Percentiles rank a stretch among this genome's conserved stretches.
phyloP scores from a whole-genome alignment of 1,284 basidiomycete genomes.

The Cerioporus squamosus region DNA sequence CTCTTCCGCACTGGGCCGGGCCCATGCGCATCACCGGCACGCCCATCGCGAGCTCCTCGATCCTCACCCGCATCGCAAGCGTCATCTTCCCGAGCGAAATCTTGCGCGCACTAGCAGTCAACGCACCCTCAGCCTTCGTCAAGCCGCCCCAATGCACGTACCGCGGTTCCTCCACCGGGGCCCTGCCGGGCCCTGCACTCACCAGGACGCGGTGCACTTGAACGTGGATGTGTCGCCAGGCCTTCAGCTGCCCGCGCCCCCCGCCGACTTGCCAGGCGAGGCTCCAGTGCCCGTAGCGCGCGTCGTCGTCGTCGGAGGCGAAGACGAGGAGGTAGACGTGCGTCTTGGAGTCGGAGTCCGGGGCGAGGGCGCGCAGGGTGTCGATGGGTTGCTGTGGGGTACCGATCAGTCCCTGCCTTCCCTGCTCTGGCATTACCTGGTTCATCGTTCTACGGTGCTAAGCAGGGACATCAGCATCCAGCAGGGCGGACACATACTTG shows the following conservation, averaged over 20 bases:
- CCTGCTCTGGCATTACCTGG: constrained; percentile 2
- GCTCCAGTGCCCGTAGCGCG: neutral
- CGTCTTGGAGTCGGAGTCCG: neutral
- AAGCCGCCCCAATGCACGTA: neutral
- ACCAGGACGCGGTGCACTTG: neutral
- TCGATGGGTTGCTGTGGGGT: neutral
- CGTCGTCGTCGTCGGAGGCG: neutral
- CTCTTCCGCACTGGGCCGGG: neutral
- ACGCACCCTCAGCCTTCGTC: neutral
- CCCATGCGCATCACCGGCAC: neutral
- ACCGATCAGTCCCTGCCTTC: neutral
- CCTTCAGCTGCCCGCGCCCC: neutral
- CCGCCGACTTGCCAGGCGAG: neutral
- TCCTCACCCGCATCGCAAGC: neutral
- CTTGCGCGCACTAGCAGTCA: neutral
- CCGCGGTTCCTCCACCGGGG: neutral
- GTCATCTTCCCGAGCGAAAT: neutral
- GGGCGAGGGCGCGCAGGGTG: neutral
- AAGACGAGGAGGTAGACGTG: constrained; percentile 2
- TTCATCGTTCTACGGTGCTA: neutral
- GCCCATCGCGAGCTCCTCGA: neutral
- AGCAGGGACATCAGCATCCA: too few species aligned
- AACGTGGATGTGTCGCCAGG: constrained; percentile 1
- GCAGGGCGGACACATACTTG: too few species aligned
- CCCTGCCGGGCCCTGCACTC: neutral